Evolutionary conservation across 2,329 filamentous ascomycete genomes (phyloP).

Genomic region (Fusarium temperatum): DNA sequence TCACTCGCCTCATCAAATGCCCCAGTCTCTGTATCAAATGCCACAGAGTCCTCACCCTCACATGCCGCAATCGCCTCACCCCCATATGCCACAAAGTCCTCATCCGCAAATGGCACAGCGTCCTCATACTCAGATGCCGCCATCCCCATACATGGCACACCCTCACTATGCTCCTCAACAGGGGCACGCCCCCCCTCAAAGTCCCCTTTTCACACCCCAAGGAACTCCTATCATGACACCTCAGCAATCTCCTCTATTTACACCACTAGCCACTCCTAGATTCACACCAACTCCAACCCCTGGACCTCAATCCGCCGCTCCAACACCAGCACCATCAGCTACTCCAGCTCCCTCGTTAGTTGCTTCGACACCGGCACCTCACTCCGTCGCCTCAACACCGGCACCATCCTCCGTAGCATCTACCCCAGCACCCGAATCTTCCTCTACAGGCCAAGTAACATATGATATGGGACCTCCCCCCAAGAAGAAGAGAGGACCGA

Average conservation of each 20-base stretch:
- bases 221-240: neutral
- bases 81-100: neutral
- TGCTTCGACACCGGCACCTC: neutral
- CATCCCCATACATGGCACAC: neutral
- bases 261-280: neutral
- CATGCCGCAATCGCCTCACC: neutral
- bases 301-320: neutral
- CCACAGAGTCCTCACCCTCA: neutral
- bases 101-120: neutral
- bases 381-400: neutral
- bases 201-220: neutral
- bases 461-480: neutral
- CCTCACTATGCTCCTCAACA: neutral
- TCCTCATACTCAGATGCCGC: neutral
- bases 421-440: neutral
- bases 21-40: neutral
- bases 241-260: neutral
- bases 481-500: constrained; percentile 8
- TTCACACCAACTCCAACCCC: neutral
- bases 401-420: neutral
- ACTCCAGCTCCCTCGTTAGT: neutral
- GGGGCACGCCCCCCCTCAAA: neutral
- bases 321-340: neutral
- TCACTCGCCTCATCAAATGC: neutral
- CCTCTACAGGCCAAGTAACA: neutral